These are phyloP conservation scores for Chenopodium suecicum DNA, from an alignment of 148 eudicot species.

Conservation along the genomic window DNA sequence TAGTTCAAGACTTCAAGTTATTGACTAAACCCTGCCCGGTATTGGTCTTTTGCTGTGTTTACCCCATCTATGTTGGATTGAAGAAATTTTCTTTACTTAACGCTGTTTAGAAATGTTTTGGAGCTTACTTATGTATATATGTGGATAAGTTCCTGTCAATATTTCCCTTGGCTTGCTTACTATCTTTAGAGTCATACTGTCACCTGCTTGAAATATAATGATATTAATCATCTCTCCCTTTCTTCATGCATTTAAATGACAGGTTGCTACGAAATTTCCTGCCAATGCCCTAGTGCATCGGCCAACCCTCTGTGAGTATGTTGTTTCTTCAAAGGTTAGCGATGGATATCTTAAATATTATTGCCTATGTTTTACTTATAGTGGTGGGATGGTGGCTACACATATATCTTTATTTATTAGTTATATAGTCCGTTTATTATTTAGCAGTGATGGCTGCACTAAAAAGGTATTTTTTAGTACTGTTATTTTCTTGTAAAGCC, in stretches of 20 bases:
- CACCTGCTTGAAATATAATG: background rate
- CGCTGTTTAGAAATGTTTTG: background rate
- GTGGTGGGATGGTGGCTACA: background rate
- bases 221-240: background rate
- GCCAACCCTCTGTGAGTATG: constrained; percentile 53
- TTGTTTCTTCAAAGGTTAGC: constrained; percentile 67
- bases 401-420: background rate
- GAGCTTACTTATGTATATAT: background rate
- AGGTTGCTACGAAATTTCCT: constrained; percentile 93
- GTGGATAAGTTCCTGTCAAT: background rate
- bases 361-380: background rate
- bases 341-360: background rate
- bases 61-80: background rate
- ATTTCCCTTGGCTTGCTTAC: background rate
- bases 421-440: too few relatives aligned
- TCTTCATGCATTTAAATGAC: constrained; percentile 13
- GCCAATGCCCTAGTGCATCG: constrained; percentile 85
- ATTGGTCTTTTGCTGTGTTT: background rate
- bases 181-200: background rate
- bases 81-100: too few relatives aligned
- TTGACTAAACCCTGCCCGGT: background rate
- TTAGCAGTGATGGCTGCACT: too few relatives aligned
- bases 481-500: background rate
- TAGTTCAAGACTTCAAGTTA: background rate
- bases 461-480: background rate